phyloP scores from a whole-genome alignment of 2,329 filamentous ascomycete species.

The Hypocrella siamensis region DNA sequence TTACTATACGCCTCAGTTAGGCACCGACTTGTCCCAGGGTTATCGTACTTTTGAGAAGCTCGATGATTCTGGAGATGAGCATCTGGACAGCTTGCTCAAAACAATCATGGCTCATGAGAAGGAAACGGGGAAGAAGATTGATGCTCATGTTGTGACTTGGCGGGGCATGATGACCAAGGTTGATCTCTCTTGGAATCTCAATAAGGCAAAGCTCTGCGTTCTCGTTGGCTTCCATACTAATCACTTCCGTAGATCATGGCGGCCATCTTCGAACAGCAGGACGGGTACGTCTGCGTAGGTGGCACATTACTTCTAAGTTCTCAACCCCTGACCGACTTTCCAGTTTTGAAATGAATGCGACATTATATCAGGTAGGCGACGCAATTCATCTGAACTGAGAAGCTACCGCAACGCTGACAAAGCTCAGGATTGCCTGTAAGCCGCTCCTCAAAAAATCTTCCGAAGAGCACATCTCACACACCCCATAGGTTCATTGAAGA shows the following conservation, averaged over 20 bases:
- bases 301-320: no score
- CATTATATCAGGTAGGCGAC: slow-evolving; percentile 57
- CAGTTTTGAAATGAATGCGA: slow-evolving; percentile 94
- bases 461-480: not conserved
- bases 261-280: slow-evolving; percentile 64
- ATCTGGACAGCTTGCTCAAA: slow-evolving; percentile 69
- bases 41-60: slow-evolving; percentile 73
- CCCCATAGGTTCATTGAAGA: slow-evolving; percentile 73
- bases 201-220: no score
- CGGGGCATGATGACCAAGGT: slow-evolving; percentile 98
- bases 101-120: slow-evolving; percentile 62
- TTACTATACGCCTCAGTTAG: slow-evolving; percentile 65
- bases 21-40: slow-evolving; percentile 61
- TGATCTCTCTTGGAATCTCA: no score
- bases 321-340: not conserved
- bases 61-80: slow-evolving; percentile 71
- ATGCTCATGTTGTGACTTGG: slow-evolving; percentile 80
- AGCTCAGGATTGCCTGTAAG: slow-evolving; percentile 37
- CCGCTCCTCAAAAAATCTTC: not conserved
- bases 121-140: slow-evolving; percentile 47
- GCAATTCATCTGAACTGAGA: slow-evolving; percentile 6
- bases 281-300: slow-evolving; percentile 39
- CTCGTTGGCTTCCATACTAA: not conserved
- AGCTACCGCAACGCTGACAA: slow-evolving; percentile 3
- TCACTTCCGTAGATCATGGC: slow-evolving; percentile 59